phyloP scores from a whole-genome alignment of 179 eudicot species.

The Kewa caespitosa region DNA sequence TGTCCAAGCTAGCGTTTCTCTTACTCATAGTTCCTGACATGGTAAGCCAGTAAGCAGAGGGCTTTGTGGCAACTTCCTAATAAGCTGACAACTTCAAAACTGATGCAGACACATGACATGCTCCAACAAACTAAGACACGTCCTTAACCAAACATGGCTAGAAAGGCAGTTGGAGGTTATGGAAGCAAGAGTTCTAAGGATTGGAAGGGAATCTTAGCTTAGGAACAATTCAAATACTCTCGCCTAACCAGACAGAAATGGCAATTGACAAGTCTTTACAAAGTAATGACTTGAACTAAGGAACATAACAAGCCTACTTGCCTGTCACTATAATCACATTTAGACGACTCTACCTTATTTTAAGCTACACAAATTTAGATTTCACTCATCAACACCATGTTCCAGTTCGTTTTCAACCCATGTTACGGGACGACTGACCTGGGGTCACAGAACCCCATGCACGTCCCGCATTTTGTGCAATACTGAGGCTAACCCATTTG shows the following conservation, averaged over 20 bases:
- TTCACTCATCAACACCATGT: neutral
- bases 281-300: neutral
- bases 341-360: neutral
- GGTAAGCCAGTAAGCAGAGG: neutral
- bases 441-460: no score
- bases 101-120: neutral
- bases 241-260: neutral
- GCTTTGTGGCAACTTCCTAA: neutral
- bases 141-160: constrained; percentile 11
- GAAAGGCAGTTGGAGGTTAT: neutral
- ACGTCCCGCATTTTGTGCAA: no score
- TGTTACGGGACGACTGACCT: no score
- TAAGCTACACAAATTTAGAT: neutral
- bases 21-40: neutral
- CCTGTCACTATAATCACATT: neutral
- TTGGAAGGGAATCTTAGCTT: neutral
- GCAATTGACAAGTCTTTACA: neutral
- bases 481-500: neutral
- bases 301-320: neutral
- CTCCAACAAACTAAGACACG: neutral
- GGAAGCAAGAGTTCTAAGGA: neutral
- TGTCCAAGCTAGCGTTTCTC: neutral
- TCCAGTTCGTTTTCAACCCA: no score
- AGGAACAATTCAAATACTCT: neutral
- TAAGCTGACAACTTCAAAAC: neutral